Evolutionary conservation across 2,329 filamentous ascomycete genomes (phyloP), one percentile per base, ranked within the genome.

Genomic region (Metarhizium sp.): DNA sequence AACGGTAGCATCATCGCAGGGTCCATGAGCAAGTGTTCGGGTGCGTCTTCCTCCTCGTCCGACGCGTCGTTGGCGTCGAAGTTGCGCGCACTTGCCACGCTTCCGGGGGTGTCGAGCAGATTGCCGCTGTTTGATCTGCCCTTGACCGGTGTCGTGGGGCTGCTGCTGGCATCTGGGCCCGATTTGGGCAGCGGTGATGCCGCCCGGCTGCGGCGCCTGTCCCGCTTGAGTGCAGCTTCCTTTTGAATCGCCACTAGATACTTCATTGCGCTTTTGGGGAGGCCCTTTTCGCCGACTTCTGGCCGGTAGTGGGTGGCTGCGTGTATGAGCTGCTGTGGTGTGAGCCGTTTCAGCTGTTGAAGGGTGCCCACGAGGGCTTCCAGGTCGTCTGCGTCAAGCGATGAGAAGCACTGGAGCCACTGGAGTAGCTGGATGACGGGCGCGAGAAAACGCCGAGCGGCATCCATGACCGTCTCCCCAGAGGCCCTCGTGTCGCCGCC

Each of bases 351-450:
- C 45, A 99, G 78, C 69, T 97, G 94, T 65, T 96, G 87, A 25
- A 97, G 74, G 0, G 94, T 99, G 16, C 85, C 89, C 34, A 95
- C 85, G 16, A 99, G 79, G 2, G 90, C 90, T 66, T 96, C 91
- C 42, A 94, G 76, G 66, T 97, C 92, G 65, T 97, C 91, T 11
- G 76, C 73, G 5, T 85, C 90, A 4, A 97, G 79, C 0, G 91
- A 96, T 1, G 94, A 97, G 71, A 97, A 97, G 70, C 92, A 96
- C 69, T 99, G 94, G 40, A 99, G 77, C 94, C 94, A 99, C 71
- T 99, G 94, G 6, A 99, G 77, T 2, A 99, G 78, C 69, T 99
- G 94, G 55, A 97, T 92, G 20, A 96, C 82, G 4, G 94, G 94
- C 7, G 89, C 87, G 20, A 99, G 78, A 69, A 99, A 92, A 58